Evolutionary conservation across 1,139 yeast genomes (phyloP).

Genomic region (Taphrina confusa): DNA sequence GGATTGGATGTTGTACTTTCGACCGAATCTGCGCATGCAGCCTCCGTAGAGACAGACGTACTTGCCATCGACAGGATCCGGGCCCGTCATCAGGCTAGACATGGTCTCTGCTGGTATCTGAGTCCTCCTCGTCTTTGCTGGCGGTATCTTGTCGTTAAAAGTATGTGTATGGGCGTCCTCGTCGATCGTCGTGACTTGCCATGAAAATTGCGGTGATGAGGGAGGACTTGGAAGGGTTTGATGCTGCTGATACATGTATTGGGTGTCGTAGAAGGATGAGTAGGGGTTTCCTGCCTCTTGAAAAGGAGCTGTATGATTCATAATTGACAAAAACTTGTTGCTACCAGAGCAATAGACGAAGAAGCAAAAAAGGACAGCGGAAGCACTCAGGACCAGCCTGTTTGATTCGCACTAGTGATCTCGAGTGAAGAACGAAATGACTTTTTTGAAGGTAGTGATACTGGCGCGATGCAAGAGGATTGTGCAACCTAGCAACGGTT

Average conservation of each 20-base stretch:
- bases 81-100: conserved; percentile 52
- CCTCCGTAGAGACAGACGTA: conserved; percentile 74
- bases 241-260: conserved; percentile 27
- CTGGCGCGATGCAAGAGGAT: background rate
- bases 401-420: background rate
- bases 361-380: conserved; percentile 1
- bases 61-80: conserved; percentile 62
- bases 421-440: background rate
- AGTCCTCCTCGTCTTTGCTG: conserved; percentile 30
- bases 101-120: conserved; percentile 38
- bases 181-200: conserved; percentile 32
- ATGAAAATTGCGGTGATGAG: conserved; percentile 27
- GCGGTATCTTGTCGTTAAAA: conserved; percentile 14
- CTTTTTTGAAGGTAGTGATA: too few species aligned
- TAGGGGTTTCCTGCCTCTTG: conserved; percentile 27
- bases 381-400: conserved; percentile 22
- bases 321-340: background rate
- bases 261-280: conserved; percentile 24
- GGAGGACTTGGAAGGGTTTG: conserved; percentile 31
- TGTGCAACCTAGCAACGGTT: conserved; percentile 5
- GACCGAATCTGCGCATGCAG: conserved; percentile 81
- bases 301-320: background rate
- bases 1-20: conserved; percentile 91
- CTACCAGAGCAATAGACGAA: conserved; percentile 29
- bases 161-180: conserved; percentile 31